phyloP scores from a whole-genome alignment of 2,329 filamentous ascomycete genomes.

The Fusarium transvaalense region DNA sequence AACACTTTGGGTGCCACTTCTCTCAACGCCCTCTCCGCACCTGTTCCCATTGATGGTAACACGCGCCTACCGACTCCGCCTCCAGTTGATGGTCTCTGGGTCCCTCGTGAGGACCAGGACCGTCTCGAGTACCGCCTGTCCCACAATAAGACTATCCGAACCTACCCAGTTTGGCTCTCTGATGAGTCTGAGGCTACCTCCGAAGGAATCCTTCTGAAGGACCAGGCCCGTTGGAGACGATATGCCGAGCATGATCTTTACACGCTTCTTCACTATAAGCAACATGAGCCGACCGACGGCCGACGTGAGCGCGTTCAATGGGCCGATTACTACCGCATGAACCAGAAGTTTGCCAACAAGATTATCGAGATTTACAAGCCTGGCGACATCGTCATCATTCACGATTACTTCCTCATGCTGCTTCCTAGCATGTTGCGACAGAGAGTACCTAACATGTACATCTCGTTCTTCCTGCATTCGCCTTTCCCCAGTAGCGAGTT shows the following conservation, averaged over 20 bases:
- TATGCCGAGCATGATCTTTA: slow-evolving; percentile 95
- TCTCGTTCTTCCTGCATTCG: slow-evolving; percentile 93
- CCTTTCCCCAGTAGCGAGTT: slow-evolving; percentile 98
- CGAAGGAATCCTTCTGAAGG: slow-evolving; percentile 79
- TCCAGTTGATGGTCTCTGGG: slow-evolving; percentile 75
- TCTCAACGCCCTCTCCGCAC: slow-evolving; percentile 81
- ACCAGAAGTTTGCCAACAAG: slow-evolving; percentile 89
- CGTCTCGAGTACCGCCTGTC: slow-evolving; percentile 80
- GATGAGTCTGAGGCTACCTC: slow-evolving; percentile 77
- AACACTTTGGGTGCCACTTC: slow-evolving; percentile 65
- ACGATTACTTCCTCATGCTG: slow-evolving; percentile 94
- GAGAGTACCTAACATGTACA: slow-evolving; percentile 87
- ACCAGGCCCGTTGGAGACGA: slow-evolving; percentile 87
- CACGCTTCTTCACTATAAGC: slow-evolving; percentile 95
- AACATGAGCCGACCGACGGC: slow-evolving; percentile 89
- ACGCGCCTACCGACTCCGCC: slow-evolving; percentile 68
- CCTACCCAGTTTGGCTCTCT: slow-evolving; percentile 88
- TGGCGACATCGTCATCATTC: slow-evolving; percentile 91
- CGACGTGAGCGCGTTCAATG: slow-evolving; percentile 84
- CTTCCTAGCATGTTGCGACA: slow-evolving; percentile 91
- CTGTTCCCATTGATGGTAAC: slow-evolving; percentile 77
- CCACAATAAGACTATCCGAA: slow-evolving; percentile 79
- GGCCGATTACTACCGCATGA: slow-evolving; percentile 94
- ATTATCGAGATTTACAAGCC: slow-evolving; percentile 92
- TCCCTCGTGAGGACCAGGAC: slow-evolving; percentile 77